Conservation (phyloP, 257 asterid species). For the Solanum okadae region DNA sequence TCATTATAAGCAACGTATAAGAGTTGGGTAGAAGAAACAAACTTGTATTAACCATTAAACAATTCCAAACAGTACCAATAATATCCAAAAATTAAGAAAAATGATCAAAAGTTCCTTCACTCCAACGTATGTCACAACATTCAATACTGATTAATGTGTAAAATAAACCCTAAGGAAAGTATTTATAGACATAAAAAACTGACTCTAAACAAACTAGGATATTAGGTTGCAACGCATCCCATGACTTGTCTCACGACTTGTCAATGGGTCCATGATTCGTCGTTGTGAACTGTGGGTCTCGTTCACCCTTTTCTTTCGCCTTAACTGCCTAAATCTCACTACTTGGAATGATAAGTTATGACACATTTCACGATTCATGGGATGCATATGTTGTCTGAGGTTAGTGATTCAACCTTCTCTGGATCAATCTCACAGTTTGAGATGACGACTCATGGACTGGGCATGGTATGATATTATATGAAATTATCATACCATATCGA, state of each 20-base stretch:
- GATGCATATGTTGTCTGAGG: not conserved
- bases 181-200: not conserved
- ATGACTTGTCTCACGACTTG: not conserved
- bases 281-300: not conserved
- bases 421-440: not conserved
- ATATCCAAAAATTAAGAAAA: not conserved
- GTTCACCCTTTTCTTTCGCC: not conserved
- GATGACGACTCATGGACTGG: not conserved
- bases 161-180: not conserved
- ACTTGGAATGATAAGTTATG: not conserved
- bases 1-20: too few relatives aligned
- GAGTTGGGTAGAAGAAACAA: not conserved
- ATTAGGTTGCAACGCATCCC: not conserved
- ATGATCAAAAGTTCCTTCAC: not conserved
- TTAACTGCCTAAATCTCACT: not conserved
- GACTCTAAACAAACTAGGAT: not conserved
- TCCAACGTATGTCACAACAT: not conserved
- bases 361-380: not conserved
- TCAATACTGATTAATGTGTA: not conserved
- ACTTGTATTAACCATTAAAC: not conserved
- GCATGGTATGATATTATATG: not conserved
- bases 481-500: too few relatives aligned
- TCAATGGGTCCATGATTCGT: not conserved
- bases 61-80: not conserved
- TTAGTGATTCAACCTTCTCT: not conserved